A percentile compares a stretch with the other conserved stretches of the same genome.
Evolutionary conservation across 352 stramenopile genomes (phyloP).

Genomic region (Aphanomyces invadans): DNA sequence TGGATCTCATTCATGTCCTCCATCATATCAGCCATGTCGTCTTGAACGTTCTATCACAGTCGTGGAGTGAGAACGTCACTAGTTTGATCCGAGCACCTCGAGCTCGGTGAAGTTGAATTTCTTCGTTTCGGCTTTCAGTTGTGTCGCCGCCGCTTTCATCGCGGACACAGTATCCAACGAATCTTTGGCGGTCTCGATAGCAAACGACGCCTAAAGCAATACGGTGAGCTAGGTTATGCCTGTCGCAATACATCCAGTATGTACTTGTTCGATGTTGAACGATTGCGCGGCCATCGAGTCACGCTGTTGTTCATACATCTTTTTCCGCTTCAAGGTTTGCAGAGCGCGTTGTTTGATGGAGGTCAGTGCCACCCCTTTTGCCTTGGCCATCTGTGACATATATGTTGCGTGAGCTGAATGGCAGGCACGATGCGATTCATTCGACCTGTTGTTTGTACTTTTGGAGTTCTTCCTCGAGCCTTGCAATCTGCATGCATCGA

Average conservation of each 20-base stretch:
- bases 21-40: slow-evolving; percentile 96
- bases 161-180: slow-evolving; percentile 89
- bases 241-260: slow-evolving; percentile 5
- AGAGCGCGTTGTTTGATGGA: slow-evolving; percentile 76
- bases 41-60: slow-evolving; percentile 82
- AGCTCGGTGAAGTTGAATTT: slow-evolving; percentile 95
- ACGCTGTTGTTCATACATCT: slow-evolving; percentile 81
- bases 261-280: slow-evolving; percentile 82
- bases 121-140: slow-evolving; percentile 91
- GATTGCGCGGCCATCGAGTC: slow-evolving; percentile 74
- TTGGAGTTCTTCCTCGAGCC: slow-evolving; percentile 71
- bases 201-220: slow-evolving; percentile 54
- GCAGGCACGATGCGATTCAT: too few relatives aligned
- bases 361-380: slow-evolving; percentile 53
- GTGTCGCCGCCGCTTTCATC: slow-evolving; percentile 89
- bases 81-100: slow-evolving; percentile 48
- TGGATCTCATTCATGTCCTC: slow-evolving; percentile 99
- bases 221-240: not conserved
- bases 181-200: slow-evolving; percentile 90
- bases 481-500: slow-evolving; percentile 44
- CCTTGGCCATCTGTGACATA: slow-evolving; percentile 75
- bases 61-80: not conserved
- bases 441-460: slow-evolving; percentile 70
- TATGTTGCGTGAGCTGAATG: too few relatives aligned
- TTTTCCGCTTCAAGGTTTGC: slow-evolving; percentile 83